Conservation (phyloP, 352 stramenopile species). For the Globisporangium heterothallicum region DNA sequence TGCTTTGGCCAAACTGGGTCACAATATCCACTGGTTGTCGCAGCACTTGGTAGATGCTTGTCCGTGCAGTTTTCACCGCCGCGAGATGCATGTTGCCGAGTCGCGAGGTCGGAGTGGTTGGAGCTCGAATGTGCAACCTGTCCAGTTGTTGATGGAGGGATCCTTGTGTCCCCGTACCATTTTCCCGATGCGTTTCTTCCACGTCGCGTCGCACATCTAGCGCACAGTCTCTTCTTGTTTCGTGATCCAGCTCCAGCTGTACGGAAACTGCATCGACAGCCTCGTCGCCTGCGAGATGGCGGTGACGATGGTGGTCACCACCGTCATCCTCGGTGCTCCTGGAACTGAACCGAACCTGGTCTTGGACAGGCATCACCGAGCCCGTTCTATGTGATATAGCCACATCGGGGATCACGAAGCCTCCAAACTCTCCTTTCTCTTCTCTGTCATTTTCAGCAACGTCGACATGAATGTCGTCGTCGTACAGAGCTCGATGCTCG, state of each 20-base stretch:
- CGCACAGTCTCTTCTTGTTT: neutral
- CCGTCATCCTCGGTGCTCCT: neutral
- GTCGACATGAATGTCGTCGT: neutral
- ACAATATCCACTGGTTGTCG: neutral
- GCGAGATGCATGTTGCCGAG: neutral
- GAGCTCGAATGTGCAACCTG: neutral
- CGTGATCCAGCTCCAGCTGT: neutral
- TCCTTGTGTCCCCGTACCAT: neutral
- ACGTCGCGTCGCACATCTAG: neutral
- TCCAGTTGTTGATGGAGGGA: neutral
- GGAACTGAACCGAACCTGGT: neutral
- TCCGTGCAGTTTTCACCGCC: neutral
- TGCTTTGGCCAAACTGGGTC: slow-evolving; percentile 1
- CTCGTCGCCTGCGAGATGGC: neutral
- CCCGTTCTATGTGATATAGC: neutral
- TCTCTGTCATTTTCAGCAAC: neutral
- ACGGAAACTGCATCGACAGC: neutral
- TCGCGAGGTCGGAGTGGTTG: neutral
- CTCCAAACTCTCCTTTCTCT: neutral
- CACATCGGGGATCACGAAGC: neutral
- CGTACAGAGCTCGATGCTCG: too few species aligned
- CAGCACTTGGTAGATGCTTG: slow-evolving; percentile 7
- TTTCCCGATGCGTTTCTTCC: neutral
- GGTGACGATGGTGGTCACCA: neutral
- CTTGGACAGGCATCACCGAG: neutral